Evolutionary conservation across 768 basidiomycete species (phyloP), one percentile per base, ranked within the genome.

Genomic region (Leccinum ochraceum): DNA sequence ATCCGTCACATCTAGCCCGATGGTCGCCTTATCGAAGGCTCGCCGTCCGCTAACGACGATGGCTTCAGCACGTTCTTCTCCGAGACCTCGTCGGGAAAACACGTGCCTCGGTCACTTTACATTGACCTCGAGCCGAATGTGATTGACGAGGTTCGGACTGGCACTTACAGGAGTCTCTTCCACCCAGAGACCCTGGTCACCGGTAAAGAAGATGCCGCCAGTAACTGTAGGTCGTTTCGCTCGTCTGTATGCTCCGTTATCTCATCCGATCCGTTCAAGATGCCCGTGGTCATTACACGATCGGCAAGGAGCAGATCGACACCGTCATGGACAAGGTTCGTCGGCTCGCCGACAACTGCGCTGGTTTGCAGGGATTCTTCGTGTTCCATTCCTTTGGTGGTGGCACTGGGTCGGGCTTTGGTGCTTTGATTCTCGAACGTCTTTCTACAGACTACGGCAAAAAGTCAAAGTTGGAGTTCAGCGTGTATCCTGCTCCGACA

Each of bases 1-100:
- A 75, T 61, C 64, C 62, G 49, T 56, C 61, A n/a, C 30, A 37
- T 66, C 17, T 69, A 98, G 96, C 93, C 95, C 65, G 96, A 98
- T 75, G 96, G 96, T 74, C 94, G 95, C 71, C 82, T 97, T 65
- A 78, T 85, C 60, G 90, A 92, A 68, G 84, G 84, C 60, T 88
- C 92, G 13, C 85, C 87, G 48, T 87, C 89, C 56, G 78, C 81
- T 60, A 85, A 84, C 67, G 90, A 94, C 68, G 89, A 86, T 78
- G 97, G 97, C 71, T 98, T 99, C 86, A 92, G 89, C 76, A 99
- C 97, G 65, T 99, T 99, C 84, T 99, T 99, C 83, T 96, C 94
- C 39, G 97, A 99, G 83, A 98, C 96, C 4, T 86, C 87, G 34
- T 88, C 93, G 57, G 96, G 95, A 63, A 97, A 97, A 81, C 91